Base-by-base conservation (phyloP, 495 filamentous ascomycete genomes). In the Astrocystis sublimbata region DNA sequence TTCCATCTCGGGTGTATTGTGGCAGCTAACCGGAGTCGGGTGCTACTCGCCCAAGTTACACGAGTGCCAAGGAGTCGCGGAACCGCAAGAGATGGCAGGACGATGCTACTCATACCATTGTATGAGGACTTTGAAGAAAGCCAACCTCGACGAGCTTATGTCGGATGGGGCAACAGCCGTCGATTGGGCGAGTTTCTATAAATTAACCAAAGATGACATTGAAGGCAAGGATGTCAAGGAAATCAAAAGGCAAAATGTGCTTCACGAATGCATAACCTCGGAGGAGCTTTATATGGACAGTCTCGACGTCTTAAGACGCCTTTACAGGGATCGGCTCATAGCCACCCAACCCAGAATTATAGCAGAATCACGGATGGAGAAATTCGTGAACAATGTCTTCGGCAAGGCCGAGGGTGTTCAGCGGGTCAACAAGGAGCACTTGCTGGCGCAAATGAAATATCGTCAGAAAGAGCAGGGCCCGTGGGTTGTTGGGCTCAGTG, bases 391-490 rank as follows among this genome's bases (percentile, higher is more conserved):
- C 15, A 88, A 90, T 42, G 92, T 97, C 0, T 99, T 99, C 73
- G 92, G 94, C 43, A 92, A 89, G 61, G 88, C 92, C 9, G 94
- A 98, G 64, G 84, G 86, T 0, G 90, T 98, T 41, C 92, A 96
- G 65, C 86, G 88, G 61, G 93, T 92, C 67, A 97, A 97, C 66
- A 93, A 96, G 68, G 93, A 97, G 56, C 87, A 92, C 75, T 83
- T 99, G n/a, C 78, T 99, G 13, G 88, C 96, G 2, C 94, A 98
- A 73, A 81, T 99, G 65, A 98, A 98, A 64, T 99, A 97, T 70
- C 88, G 96, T 31, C 94, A 99, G 73, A 89, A 93, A 66, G 94
- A 98, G 69, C 93, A 99, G 72, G 94, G 96, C 0, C 94, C 94
- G 0, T 98, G 92, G 82, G 88, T 99, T 61, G 81, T 84, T 45